These are phyloP conservation scores for Trametes cubensis DNA, from an alignment of 768 basidiomycete genomes.

Conservation along the genomic window DNA sequence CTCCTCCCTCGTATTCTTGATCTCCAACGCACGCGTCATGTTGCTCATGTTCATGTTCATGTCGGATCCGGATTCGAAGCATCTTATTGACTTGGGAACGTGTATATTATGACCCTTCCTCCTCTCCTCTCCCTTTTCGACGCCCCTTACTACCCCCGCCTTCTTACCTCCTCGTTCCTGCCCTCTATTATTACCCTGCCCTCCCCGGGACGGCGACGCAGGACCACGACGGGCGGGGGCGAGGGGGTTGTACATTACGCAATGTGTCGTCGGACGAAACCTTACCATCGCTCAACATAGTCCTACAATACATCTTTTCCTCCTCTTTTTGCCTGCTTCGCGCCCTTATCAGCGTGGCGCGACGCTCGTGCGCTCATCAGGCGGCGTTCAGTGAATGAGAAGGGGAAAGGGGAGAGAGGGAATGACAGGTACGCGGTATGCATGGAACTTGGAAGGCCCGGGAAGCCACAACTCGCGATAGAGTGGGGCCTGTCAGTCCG, in stretches of 20 bases:
- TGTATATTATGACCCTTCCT: slow-evolving; percentile 4
- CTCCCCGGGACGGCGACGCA: slow-evolving; percentile 1
- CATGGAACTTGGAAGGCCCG: no score
- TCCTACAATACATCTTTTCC: background rate
- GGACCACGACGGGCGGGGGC: background rate
- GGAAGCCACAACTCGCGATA: no score
- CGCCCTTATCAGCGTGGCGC: no score
- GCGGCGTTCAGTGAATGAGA: no score
- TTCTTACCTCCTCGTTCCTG: no score
- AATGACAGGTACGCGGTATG: no score
- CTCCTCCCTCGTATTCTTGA: background rate
- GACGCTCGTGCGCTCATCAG: no score
- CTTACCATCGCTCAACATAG: background rate
- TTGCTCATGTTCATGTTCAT: background rate
- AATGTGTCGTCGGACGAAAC: slow-evolving; percentile 8
- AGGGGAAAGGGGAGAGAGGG: no score
- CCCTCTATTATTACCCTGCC: background rate
- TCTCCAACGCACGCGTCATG: slow-evolving; percentile 1
- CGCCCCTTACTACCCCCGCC: no score
- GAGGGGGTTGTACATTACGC: background rate
- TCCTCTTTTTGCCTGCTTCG: background rate
- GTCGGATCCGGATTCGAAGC: slow-evolving; percentile 2
- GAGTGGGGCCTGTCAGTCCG: no score
- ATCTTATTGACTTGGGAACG: background rate
- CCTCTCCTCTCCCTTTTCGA: background rate